phyloP scores from a whole-genome alignment of 345 rosid species.

The Aquilaria sinensis region DNA sequence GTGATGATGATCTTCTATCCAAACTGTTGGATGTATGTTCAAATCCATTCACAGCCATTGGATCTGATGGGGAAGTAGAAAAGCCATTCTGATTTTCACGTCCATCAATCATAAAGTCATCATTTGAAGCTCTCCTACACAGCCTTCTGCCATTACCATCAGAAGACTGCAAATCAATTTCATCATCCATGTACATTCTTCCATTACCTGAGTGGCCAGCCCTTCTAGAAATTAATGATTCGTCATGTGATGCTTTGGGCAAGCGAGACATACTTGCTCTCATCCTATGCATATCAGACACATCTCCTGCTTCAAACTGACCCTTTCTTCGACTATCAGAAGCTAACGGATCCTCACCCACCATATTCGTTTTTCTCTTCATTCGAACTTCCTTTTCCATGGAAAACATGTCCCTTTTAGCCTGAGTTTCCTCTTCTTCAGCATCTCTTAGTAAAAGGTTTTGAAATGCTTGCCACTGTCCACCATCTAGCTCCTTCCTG shows the following conservation, averaged over 20 bases:
- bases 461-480: conserved; percentile 92
- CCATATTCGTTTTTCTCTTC: conserved; percentile 39
- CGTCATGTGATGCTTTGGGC: conserved; percentile 50
- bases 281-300: conserved; percentile 32
- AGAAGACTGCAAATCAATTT: conserved; percentile 36
- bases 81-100: conserved; percentile 30
- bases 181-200: conserved; percentile 29
- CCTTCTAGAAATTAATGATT: conserved; percentile 37
- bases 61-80: conserved; percentile 35
- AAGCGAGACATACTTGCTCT: conserved; percentile 40
- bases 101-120: conserved; percentile 46
- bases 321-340: conserved; percentile 36
- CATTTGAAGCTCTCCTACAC: conserved; percentile 38
- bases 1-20: conserved; percentile 43
- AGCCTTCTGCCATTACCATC: conserved; percentile 38
- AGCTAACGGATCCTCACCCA: conserved; percentile 53
- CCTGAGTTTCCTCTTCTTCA: conserved; percentile 55
- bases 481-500: conserved; percentile 55
- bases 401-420: conserved; percentile 39
- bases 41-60: conserved; percentile 42
- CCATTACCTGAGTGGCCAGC: conserved; percentile 27
- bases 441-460: conserved; percentile 60
- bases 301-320: conserved; percentile 37
- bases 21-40: conserved; percentile 34
- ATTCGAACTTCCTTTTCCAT: conserved; percentile 54